Percentiles rank a stretch among this genome's conserved stretches.
Evolutionary conservation across 768 basidiomycete genomes (phyloP).

Genomic region (Tremella yokohamensis): DNA sequence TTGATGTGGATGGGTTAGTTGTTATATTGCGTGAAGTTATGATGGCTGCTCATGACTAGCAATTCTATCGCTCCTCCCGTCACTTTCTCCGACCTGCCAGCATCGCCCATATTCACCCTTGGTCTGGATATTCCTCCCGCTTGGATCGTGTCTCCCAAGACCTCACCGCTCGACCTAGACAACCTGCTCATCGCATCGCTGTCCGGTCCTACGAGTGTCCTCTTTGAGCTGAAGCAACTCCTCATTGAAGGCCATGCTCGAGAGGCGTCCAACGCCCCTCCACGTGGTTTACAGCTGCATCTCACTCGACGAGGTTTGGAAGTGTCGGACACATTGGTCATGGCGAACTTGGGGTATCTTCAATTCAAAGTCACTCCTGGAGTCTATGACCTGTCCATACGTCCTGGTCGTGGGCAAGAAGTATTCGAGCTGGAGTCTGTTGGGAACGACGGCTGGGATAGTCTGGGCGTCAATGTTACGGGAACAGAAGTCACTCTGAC

Average conservation of each 20-base stretch:
- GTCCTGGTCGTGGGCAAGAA: slow-evolving; percentile 73
- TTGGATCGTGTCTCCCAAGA: slow-evolving; percentile 88
- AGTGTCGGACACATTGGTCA: slow-evolving; percentile 84
- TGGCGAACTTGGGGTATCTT: slow-evolving; percentile 91
- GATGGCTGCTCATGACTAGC: slow-evolving; percentile 49
- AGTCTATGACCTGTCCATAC: slow-evolving; percentile 74
- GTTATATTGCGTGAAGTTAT: slow-evolving; percentile 1
- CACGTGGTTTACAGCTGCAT: slow-evolving; percentile 87
- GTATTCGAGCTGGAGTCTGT: slow-evolving; percentile 79
- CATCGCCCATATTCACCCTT: slow-evolving; percentile 88
- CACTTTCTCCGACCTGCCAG: slow-evolving; percentile 68
- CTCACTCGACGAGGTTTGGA: slow-evolving; percentile 56
- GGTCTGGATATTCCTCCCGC: slow-evolving; percentile 83
- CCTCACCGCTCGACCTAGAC: slow-evolving; percentile 87
- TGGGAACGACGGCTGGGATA: slow-evolving; percentile 85
- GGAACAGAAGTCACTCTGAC: slow-evolving; percentile 76
- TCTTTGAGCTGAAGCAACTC: slow-evolving; percentile 81
- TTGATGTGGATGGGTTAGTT: slow-evolving; percentile 68
- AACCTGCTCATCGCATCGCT: slow-evolving; percentile 85
- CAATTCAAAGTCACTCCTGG: slow-evolving; percentile 94
- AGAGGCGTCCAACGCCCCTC: slow-evolving; percentile 66
- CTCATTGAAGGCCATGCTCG: slow-evolving; percentile 93
- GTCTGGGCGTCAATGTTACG: slow-evolving; percentile 63
- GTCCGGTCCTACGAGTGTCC: slow-evolving; percentile 37
- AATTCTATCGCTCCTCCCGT: slow-evolving; percentile 61